Percentiles rank a stretch among this genome's conserved stretches.
phyloP scores from a whole-genome alignment of 1,284 basidiomycete genomes.

The Wallemia hederae region DNA sequence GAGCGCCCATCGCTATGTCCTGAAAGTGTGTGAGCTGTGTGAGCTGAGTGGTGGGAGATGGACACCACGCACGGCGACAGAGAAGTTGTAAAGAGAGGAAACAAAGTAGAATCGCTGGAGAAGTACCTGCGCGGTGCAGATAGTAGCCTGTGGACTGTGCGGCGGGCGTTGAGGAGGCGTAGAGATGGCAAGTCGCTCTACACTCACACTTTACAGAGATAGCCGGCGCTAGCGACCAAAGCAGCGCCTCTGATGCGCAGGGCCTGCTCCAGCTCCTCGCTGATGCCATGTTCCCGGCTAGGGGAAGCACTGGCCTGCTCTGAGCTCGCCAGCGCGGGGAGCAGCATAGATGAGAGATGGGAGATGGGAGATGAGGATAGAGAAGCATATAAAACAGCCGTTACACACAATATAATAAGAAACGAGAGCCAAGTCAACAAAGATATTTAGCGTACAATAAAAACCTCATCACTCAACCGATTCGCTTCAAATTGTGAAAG shows the following conservation, averaged over 20 bases:
- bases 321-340: not conserved
- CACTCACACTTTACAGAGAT: not conserved
- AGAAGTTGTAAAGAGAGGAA: constrained; percentile 72
- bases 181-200: not conserved
- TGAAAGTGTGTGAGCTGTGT: constrained; percentile 13
- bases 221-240: not conserved
- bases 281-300: not conserved
- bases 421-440: not conserved
- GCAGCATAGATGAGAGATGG: too few relatives aligned
- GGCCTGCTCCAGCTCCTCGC: not conserved
- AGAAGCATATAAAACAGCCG: not conserved
- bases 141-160: constrained; percentile 80
- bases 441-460: too few relatives aligned
- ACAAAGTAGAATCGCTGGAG: constrained; percentile 96
- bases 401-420: not conserved
- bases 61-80: constrained; percentile 33
- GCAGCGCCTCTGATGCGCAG: not conserved
- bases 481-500: too few relatives aligned
- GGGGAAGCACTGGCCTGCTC: not conserved
- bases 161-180: not conserved
- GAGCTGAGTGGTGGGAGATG: not conserved
- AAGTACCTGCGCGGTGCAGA: constrained; percentile 81
- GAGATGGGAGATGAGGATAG: not conserved
- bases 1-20: constrained; percentile 74
- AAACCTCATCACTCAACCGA: too few relatives aligned